A percentile compares a stretch with the other conserved stretches of the same genome.
These are phyloP conservation scores for Perilla frutescens DNA, from an alignment of 257 asterid genomes.

Conservation along the genomic window DNA sequence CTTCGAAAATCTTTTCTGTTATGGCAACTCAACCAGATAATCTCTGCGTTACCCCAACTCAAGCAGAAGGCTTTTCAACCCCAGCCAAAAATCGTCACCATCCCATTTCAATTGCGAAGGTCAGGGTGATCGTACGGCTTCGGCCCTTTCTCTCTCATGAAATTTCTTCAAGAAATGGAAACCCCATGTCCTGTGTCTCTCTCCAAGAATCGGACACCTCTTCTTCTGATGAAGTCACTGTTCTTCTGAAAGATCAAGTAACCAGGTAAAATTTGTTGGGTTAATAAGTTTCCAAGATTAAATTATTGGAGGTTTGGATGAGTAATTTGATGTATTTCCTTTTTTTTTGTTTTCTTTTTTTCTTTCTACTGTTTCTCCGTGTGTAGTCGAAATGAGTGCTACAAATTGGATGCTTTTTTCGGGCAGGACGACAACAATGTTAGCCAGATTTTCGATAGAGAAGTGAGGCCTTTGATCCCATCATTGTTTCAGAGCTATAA, in stretches of 20 bases:
- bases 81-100: conserved; percentile 48
- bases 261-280: conserved; percentile 54
- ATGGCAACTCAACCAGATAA: conserved; percentile 44
- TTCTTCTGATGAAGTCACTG: conserved; percentile 58
- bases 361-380: conserved; percentile 13
- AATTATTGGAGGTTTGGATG: neutral
- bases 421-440: conserved; percentile 70
- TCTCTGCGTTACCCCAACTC: conserved; percentile 36
- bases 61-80: conserved; percentile 37
- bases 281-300: neutral
- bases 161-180: conserved; percentile 44
- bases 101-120: conserved; percentile 52
- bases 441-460: conserved; percentile 63
- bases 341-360: no score
- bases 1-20: neutral
- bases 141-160: conserved; percentile 86
- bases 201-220: conserved; percentile 39
- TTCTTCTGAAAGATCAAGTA: conserved; percentile 70
- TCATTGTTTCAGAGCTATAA: conserved; percentile 72
- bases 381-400: conserved; percentile 81
- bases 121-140: conserved; percentile 70
- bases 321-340: neutral
- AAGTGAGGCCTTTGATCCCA: conserved; percentile 82
- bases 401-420: conserved; percentile 73
- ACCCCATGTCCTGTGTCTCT: conserved; percentile 62